Evolutionary conservation across 2,329 filamentous ascomycete species (phyloP), one percentile per base, ranked within the genome.

Genomic region (Penicillium frequentans): DNA sequence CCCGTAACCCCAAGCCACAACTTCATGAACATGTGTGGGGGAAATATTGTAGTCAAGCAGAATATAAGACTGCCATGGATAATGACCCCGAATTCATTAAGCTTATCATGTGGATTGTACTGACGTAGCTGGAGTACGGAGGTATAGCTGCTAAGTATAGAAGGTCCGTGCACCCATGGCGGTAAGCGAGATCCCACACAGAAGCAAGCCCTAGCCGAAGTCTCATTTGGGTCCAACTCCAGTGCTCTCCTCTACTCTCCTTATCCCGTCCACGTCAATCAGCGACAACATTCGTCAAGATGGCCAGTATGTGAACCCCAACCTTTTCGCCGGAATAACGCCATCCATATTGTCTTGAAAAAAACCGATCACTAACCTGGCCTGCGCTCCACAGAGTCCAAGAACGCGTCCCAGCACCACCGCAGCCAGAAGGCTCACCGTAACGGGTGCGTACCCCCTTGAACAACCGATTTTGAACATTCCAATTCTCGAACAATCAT

Each of bases 331-430:
- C 27, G 45, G 19, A 23, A 21, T 29, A 46, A 46, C 44, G 19
- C 44, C 39, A 23, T 7, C 37, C 19, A 54, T 19, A n/a, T 27
- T 16, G 24, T 35, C 14, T 29, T 26, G 46, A 50, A 39, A 44
- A 44, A 44, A 58, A 49, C 52, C 55, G 46, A 63, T 64, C 55
- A 58, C 70, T 74, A 64, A 74, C 65, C 54, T 63, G 55, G 53
- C 58, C 52, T 69, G 52, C 62, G 57, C 61, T 58, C 35, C 59
- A 57, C 79, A 97, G 93, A 98, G 87, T 98, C 95, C 76, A 98
- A 98, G 92, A 98, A 98, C 89, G 96, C 91, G 84, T 97, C 93
- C 76, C 93, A 98, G 87, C 92, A 97, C 85, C 97, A 97, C 84
- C 90, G 95, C 88, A 87, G 86, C 81, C 90, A 90, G 86, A 99